Conservation (phyloP, 2,329 filamentous ascomycete species). For the Stachybotrys chartarum region DNA sequence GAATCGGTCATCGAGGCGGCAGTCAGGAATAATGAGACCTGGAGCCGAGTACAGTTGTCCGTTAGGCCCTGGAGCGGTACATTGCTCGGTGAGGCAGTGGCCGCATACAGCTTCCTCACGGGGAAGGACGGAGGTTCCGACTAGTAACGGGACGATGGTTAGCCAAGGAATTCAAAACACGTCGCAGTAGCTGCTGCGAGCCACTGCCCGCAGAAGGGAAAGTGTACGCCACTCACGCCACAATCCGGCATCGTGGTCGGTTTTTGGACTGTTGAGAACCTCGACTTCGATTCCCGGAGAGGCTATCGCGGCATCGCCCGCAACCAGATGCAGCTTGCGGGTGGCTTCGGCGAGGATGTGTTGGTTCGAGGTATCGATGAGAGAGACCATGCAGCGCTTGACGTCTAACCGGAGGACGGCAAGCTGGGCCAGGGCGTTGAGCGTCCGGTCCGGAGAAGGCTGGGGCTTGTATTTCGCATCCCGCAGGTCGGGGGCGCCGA, state of each 20-base stretch:
- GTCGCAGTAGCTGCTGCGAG: background rate
- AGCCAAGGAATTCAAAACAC: background rate
- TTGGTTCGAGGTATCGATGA: conserved; percentile 37
- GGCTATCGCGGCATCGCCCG: conserved; percentile 18
- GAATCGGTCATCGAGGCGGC: conserved; percentile 23
- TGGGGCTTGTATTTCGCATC: conserved; percentile 22
- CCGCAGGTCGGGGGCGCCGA: conserved; percentile 17
- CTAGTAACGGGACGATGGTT: conserved; percentile 15
- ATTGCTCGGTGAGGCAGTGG: conserved; percentile 14
- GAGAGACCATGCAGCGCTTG: conserved; percentile 40
- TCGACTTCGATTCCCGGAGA: conserved; percentile 16
- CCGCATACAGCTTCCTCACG: conserved; percentile 26
- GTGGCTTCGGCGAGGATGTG: conserved; percentile 47
- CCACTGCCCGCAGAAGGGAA: background rate
- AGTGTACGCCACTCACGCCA: conserved; percentile 21
- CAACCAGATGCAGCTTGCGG: conserved; percentile 30
- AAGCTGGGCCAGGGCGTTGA: conserved; percentile 43
- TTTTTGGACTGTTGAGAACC: background rate
- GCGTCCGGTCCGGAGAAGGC: conserved; percentile 25
- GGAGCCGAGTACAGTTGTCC: conserved; percentile 16
- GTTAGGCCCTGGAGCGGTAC: conserved; percentile 6
- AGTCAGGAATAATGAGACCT: conserved; percentile 19
- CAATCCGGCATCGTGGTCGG: conserved; percentile 15
- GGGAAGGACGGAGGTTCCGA: conserved; percentile 14
- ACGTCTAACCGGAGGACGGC: conserved; percentile 38